phyloP scores from a whole-genome alignment of 441 rosid genomes.

The Aquilaria agallochum region DNA sequence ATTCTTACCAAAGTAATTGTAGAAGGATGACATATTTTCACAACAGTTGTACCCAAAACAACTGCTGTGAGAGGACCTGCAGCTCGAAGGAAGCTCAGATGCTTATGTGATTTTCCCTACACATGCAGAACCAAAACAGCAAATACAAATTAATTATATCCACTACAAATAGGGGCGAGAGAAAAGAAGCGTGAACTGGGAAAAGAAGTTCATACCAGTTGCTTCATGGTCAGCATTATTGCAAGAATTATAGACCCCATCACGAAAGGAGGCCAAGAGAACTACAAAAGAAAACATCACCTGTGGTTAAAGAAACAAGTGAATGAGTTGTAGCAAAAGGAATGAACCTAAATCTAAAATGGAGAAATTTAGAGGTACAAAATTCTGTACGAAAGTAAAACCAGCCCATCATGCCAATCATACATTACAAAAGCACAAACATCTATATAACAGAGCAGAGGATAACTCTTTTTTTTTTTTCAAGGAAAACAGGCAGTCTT shows the following conservation, averaged over 20 bases:
- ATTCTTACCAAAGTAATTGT: conserved; percentile 83
- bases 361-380: too few species aligned
- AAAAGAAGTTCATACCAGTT: conserved; percentile 49
- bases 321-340: conserved; percentile 32
- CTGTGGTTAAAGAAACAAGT: conserved; percentile 44
- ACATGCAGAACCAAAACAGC: conserved; percentile 26
- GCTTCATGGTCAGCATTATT: conserved; percentile 80
- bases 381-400: too few species aligned
- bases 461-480: too few species aligned
- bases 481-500: too few species aligned
- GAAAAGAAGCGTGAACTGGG: not conserved
- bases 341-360: conserved; percentile 8
- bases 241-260: conserved; percentile 88
- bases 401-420: too few species aligned
- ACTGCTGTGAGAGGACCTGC: conserved; percentile 94
- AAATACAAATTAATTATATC: not conserved
- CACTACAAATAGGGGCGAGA: not conserved
- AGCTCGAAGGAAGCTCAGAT: conserved; percentile 72
- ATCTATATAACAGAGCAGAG: too few species aligned
- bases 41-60: conserved; percentile 79
- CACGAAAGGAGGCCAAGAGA: conserved; percentile 97
- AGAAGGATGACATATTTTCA: conserved; percentile 69
- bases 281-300: conserved; percentile 78
- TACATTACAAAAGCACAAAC: too few species aligned
- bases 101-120: conserved; percentile 91